Evolutionary conservation across 805 yeast species (phyloP).

Genomic region (Zygoascus flipseniorum): DNA sequence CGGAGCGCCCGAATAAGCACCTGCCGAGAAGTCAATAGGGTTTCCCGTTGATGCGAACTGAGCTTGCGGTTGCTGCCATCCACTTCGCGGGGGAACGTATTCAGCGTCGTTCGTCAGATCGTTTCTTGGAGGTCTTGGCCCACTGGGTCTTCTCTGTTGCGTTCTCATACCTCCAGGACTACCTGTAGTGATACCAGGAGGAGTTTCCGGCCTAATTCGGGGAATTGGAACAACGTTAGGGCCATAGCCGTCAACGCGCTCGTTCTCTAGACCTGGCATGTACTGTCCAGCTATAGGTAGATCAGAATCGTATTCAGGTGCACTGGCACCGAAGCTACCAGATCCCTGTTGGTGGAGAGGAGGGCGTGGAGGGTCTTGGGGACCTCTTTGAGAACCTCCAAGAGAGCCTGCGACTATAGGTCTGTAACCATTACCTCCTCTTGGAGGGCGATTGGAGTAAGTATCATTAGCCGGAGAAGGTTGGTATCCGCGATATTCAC

Average conservation of each 20-base stretch:
- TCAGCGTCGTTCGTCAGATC: background rate
- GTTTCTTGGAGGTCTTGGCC: constrained; percentile 5
- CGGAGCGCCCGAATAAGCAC: background rate
- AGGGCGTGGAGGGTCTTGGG: background rate
- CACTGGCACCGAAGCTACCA: background rate
- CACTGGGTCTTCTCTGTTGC: constrained; percentile 6
- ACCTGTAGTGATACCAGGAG: background rate
- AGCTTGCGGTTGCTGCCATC: constrained; percentile 4
- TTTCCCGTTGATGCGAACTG: background rate
- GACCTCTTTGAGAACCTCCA: background rate
- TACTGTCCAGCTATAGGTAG: constrained; percentile 23
- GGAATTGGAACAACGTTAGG: constrained; percentile 27
- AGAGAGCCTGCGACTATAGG: background rate
- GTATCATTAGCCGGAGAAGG: background rate
- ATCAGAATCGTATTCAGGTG: background rate
- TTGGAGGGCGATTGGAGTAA: background rate
- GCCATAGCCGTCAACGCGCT: constrained; percentile 13
- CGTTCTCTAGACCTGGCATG: constrained; percentile 18
- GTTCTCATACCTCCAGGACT: background rate
- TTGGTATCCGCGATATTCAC: constrained; percentile 4
- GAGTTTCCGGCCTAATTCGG: constrained; percentile 12
- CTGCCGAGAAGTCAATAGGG: background rate
- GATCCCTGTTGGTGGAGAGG: background rate
- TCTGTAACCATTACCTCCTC: background rate
- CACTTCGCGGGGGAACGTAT: constrained; percentile 3